Evolutionary conservation across 176 grass and related monocot genomes (phyloP).

Genomic region (Oryza glaberrima): DNA sequence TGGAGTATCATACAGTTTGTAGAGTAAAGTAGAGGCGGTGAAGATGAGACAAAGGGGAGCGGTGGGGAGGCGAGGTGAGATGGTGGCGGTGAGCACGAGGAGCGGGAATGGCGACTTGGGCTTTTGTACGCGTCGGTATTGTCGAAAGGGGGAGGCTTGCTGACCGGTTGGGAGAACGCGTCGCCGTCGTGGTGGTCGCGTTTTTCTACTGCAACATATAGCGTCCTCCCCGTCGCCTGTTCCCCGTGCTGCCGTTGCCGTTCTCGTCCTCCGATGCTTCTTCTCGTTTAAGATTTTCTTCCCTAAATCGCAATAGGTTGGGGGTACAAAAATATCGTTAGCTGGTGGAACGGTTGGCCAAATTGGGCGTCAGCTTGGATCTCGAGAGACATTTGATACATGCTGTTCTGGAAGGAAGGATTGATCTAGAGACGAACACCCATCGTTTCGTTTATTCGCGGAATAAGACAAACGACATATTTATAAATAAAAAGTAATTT

Average conservation of each 20-base stretch:
- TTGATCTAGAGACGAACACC: no score
- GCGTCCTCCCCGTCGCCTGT: background rate
- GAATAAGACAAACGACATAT: no score
- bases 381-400: background rate
- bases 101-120: background rate
- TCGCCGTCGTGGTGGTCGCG: conserved; percentile 1
- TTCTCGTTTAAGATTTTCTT: background rate
- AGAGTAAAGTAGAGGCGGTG: background rate
- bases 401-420: no score
- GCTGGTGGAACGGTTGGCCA: conserved; percentile 33
- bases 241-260: background rate
- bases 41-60: background rate
- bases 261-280: conserved; percentile 1
- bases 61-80: background rate
- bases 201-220: background rate
- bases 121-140: conserved; percentile 29
- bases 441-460: no score
- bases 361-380: background rate
- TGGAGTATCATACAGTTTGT: background rate
- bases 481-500: no score
- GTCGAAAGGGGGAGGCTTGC: conserved; percentile 19
- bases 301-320: background rate
- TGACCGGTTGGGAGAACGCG: conserved; percentile 4
- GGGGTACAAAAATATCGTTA: background rate
- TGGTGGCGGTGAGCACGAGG: conserved; percentile 42